Evolutionary conservation across 2,329 filamentous ascomycete genomes (phyloP), one percentile per base, ranked within the genome.

Genomic region (Claviceps purpurea): DNA sequence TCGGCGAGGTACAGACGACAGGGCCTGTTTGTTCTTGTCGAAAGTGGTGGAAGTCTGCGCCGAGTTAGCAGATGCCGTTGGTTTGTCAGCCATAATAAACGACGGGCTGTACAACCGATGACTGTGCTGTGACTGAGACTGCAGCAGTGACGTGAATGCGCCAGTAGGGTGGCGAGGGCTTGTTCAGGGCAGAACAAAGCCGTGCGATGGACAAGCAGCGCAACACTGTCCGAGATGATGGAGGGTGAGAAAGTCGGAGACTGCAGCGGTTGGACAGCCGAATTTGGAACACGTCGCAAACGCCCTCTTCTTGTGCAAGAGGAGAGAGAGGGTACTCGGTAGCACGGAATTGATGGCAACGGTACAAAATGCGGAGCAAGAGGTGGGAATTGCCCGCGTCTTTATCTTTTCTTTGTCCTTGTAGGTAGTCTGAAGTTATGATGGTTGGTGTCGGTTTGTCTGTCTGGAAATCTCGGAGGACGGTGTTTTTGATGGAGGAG

Each of bases 51-150:
- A 64, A 30, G 30, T 30, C 30, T 30, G 30, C 30, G 30, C 30
- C 30, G 30, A 34, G 30, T 34, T 11, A 66, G 61, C 56, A 50
- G 55, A 49, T 42, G 54, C 49, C 39, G 54, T 46, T 57, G 64
- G 64, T 68, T 68, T 68, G 66, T 68, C 65, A 68, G 66, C 66
- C 63, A 61, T 60, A 18, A 11, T 13, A 30, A 13, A 30, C 8
- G 40, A 13, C n/a, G 39, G 2, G 30, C 30, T 34, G 30, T 34
- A 20, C 16, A 22, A 20, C 34, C 22, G 22, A 49, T 48, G 44
- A 44, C 46, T 51, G 41, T 47, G 38, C 44, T 44, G 44, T 52
- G 50, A 52, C 53, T 44, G 44, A 50, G 50, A 52, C 53, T 49
- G 30, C 40, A 39, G 42, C 50, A 50, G 34, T 52, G 53, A 52